Evolutionary conservation across 139 green algal species (phyloP).

Genomic region (Tetratostichococcus sp.): DNA sequence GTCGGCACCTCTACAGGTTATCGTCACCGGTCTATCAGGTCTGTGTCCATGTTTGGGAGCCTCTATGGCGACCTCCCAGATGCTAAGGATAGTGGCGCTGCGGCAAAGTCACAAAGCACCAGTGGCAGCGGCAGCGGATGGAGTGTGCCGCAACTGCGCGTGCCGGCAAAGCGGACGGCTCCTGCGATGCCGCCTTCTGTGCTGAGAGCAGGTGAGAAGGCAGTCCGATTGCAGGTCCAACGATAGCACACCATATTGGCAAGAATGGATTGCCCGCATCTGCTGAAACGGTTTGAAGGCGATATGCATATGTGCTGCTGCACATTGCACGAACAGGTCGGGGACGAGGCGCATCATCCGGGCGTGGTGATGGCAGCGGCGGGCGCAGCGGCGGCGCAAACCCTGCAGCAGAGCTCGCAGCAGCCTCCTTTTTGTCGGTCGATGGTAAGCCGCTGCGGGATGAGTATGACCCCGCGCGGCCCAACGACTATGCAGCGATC

Average conservation of each 20-base stretch:
- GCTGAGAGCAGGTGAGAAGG: not conserved
- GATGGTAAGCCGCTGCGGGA: constrained; percentile 35
- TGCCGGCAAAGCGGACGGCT: not conserved
- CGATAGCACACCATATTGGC: not conserved
- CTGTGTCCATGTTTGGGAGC: not conserved
- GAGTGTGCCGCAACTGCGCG: not conserved
- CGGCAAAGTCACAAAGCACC: not conserved
- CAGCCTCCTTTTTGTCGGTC: not conserved
- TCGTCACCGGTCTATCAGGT: no score
- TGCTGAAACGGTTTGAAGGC: no score
- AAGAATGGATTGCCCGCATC: not conserved
- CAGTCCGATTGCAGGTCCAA: no score
- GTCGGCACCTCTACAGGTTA: no score
- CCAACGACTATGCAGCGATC: constrained; percentile 89
- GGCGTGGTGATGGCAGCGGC: not conserved
- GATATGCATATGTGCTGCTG: no score
- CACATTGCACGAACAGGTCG: not conserved
- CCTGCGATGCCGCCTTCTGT: not conserved
- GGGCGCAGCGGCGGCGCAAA: not conserved
- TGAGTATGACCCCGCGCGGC: constrained; percentile 86
- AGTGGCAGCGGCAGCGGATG: not conserved
- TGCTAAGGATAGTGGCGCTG: not conserved
- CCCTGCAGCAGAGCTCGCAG: not conserved
- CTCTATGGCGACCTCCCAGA: constrained; percentile 8
- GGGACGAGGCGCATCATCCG: no score